Conservation (phyloP, 192 early-diverging fungal genomes). For the Entomortierella chlamydospora region DNA sequence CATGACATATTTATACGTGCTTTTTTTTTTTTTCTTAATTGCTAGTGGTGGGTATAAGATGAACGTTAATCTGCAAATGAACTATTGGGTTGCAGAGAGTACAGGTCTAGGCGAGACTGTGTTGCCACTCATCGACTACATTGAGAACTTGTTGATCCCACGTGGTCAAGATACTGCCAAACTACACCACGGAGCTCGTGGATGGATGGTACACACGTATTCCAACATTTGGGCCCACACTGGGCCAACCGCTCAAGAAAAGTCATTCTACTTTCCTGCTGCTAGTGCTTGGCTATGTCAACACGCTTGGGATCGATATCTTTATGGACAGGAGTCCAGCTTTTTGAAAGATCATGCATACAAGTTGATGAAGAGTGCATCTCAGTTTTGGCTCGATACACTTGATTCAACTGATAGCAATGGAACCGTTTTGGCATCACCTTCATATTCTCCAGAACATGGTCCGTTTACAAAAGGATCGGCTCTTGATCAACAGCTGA, state of each 20-base stretch:
- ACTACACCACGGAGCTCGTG: constrained; percentile 35
- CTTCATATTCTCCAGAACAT: constrained; percentile 43
- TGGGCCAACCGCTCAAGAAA: constrained; percentile 26
- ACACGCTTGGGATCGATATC: constrained; percentile 45
- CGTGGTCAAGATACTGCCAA: constrained; percentile 49
- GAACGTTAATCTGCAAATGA: constrained; percentile 46
- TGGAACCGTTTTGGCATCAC: constrained; percentile 16
- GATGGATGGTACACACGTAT: constrained; percentile 39
- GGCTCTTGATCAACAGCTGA: constrained; percentile 45
- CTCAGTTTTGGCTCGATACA: constrained; percentile 49
- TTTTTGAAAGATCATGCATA: constrained; percentile 44
- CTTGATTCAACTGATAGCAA: neutral
- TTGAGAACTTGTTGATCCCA: constrained; percentile 38
- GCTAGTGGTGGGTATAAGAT: constrained; percentile 45
- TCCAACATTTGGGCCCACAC: constrained; percentile 56
- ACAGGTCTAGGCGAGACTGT: constrained; percentile 49
- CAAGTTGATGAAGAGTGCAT: constrained; percentile 47
- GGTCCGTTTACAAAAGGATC: constrained; percentile 35
- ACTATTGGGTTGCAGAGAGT: constrained; percentile 50
- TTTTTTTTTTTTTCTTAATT: neutral
- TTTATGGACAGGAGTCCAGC: constrained; percentile 38
- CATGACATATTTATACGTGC: neutral
- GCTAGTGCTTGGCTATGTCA: constrained; percentile 50
- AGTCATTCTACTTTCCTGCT: constrained; percentile 45
- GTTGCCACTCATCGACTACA: constrained; percentile 47